Conservation (phyloP, 2,329 filamentous ascomycete species). For the Amauroascus niger region DNA sequence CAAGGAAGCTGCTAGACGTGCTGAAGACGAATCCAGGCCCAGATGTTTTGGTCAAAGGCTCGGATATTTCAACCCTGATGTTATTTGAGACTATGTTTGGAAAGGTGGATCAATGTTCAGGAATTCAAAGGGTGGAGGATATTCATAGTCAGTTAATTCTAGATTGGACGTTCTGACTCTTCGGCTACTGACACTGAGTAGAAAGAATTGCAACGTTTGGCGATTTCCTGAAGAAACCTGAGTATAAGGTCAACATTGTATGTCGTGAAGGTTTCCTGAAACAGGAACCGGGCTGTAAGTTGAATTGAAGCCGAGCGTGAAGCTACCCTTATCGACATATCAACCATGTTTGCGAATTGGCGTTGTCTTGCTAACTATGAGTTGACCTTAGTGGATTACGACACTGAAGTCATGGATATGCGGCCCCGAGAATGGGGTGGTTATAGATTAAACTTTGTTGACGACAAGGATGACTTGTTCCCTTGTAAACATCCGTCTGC, state of each 20-base stretch:
- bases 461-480: neutral
- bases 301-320: neutral
- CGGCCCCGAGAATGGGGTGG: constrained; percentile 5
- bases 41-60: constrained; percentile 1
- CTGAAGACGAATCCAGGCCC: constrained; percentile 2
- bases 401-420: constrained; percentile 1
- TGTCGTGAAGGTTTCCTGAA: constrained; percentile 4
- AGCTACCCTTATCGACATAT: neutral
- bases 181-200: neutral
- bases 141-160: neutral
- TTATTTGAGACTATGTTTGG: constrained; percentile 3
- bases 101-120: neutral
- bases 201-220: constrained; percentile 1
- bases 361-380: neutral
- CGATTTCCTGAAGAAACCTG: neutral
- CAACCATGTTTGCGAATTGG: neutral
- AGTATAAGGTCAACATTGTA: constrained; percentile 8
- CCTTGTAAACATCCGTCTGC: neutral
- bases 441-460: neutral
- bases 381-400: neutral
- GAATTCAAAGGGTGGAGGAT: neutral
- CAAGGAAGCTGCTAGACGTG: neutral
- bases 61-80: constrained; percentile 2
- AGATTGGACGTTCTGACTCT: neutral
- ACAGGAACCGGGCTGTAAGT: neutral